phyloP scores from a whole-genome alignment of 805 yeast species.

The Wickerhamomyces hampshirensis region DNA sequence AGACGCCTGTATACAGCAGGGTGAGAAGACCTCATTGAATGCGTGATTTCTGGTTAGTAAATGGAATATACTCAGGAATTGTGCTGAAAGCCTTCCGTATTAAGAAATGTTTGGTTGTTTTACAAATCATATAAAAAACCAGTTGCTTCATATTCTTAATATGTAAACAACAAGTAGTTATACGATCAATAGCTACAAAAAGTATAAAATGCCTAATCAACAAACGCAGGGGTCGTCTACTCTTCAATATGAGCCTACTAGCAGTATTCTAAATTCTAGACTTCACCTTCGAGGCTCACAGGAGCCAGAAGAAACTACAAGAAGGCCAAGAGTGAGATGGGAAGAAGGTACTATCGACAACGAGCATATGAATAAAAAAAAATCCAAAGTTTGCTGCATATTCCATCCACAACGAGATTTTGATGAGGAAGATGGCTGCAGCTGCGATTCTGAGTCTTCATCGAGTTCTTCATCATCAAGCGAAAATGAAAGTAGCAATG shows the following conservation, averaged over 20 bases:
- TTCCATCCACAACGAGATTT: constrained; percentile 70
- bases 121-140: too few species aligned
- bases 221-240: not conserved
- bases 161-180: too few species aligned
- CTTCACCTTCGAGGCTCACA: constrained; percentile 19
- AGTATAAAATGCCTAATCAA: not conserved
- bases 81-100: too few species aligned
- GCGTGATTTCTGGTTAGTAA: too few species aligned
- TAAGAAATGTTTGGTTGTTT: not conserved
- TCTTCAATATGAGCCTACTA: not conserved
- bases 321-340: constrained; percentile 68
- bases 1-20: not conserved
- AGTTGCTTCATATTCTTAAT: too few species aligned
- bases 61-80: too few species aligned
- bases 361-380: constrained; percentile 83
- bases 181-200: too few species aligned
- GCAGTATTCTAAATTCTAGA: constrained; percentile 2
- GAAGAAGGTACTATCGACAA: constrained; percentile 83
- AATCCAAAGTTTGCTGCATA: constrained; percentile 86
- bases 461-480: constrained; percentile 28
- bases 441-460: constrained; percentile 27
- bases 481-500: constrained; percentile 35
- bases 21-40: too few species aligned
- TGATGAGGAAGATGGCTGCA: constrained; percentile 37
- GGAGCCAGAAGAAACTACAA: constrained; percentile 14